Evolutionary conservation across 441 rosid genomes (phyloP).

Genomic region (Geranium incanum): DNA sequence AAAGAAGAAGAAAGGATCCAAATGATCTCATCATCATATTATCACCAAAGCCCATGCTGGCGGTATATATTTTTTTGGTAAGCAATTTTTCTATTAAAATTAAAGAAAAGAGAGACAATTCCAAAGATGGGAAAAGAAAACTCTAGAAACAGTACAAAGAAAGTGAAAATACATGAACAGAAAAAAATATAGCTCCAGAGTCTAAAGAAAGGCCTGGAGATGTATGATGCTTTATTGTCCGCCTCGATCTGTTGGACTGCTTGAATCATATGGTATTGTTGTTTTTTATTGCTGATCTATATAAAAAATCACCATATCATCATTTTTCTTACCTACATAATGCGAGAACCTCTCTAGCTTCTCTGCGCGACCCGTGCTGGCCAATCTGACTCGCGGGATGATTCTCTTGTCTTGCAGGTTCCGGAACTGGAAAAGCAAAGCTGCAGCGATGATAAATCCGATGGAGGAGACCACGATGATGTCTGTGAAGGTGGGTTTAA

Average conservation of each 20-base stretch:
- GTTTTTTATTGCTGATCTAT: too few species aligned
- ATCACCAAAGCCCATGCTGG: too few species aligned
- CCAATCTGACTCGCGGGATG: constrained; percentile 49
- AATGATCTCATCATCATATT: neutral
- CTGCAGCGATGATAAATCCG: constrained; percentile 54
- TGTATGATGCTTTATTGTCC: too few species aligned
- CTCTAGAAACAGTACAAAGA: too few species aligned
- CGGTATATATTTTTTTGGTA: too few species aligned
- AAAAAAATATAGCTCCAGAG: too few species aligned
- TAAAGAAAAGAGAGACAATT: too few species aligned
- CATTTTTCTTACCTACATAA: constrained; percentile 64
- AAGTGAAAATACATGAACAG: too few species aligned
- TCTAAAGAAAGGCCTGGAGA: too few species aligned
- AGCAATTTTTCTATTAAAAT: too few species aligned
- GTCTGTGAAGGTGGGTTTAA: constrained; percentile 48
- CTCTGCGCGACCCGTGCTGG: constrained; percentile 39
- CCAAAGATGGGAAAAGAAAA: too few species aligned
- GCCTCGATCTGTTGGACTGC: too few species aligned
- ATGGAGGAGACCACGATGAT: constrained; percentile 59
- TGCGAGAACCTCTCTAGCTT: constrained; percentile 88
- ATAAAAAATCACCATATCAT: neutral
- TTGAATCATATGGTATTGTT: neutral
- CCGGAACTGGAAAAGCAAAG: constrained; percentile 40
- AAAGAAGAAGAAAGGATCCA: neutral
- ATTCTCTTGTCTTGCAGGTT: constrained; percentile 54